These are phyloP conservation scores for Zostera marina DNA, from an alignment of 116 monocot genomes.

Conservation along the genomic window DNA sequence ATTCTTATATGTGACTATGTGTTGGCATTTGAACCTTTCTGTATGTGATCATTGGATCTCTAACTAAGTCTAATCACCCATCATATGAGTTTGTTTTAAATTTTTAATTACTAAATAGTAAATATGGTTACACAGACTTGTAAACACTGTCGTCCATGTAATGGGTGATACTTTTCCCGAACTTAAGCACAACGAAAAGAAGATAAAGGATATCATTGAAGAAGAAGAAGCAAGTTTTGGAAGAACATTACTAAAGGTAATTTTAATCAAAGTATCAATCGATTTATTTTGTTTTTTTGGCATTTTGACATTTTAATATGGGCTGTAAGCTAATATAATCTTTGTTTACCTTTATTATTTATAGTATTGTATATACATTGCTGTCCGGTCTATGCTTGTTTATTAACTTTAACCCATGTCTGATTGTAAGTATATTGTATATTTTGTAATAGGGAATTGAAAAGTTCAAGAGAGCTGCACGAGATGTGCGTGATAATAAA, in stretches of 20 bases:
- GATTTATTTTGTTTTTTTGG: neutral
- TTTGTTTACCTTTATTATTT: too few relatives aligned
- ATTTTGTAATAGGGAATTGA: constrained; percentile 64
- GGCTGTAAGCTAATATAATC: too few relatives aligned
- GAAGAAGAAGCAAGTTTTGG: constrained; percentile 94
- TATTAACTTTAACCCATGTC: neutral
- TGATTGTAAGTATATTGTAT: too few relatives aligned
- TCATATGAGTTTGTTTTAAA: neutral
- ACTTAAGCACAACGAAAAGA: constrained; percentile 65
- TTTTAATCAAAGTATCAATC: neutral
- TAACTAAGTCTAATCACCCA: neutral
- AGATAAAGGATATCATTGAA: constrained; percentile 66
- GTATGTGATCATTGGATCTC: too few relatives aligned
- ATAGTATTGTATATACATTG: neutral
- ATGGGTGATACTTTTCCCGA: constrained; percentile 91
- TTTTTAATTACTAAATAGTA: constrained; percentile 1
- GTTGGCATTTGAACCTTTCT: too few relatives aligned
- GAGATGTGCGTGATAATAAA: constrained; percentile 61
- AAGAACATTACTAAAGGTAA: constrained; percentile 81
- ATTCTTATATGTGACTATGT: too few relatives aligned
- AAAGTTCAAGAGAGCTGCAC: constrained; percentile 77
- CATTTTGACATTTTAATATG: too few relatives aligned
- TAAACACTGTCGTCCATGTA: constrained; percentile 49
- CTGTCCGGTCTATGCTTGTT: neutral
- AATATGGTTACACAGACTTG: constrained; percentile 44